phyloP scores from a whole-genome alignment of 257 asterid species.

The Eucommia ulmoides region DNA sequence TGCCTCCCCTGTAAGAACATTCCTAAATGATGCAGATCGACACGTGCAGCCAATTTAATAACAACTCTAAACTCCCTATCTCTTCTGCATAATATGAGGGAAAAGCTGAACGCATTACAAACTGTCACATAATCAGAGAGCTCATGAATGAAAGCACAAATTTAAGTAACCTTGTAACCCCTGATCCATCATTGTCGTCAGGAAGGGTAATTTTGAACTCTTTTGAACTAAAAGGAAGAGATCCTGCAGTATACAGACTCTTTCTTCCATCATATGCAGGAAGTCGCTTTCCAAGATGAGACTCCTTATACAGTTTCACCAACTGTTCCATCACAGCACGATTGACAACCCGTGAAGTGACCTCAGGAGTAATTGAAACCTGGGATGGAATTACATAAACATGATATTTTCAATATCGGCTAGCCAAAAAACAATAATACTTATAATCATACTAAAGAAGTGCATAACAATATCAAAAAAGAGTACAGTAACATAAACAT shows the following conservation, averaged over 20 bases:
- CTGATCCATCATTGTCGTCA: slow-evolving; percentile 78
- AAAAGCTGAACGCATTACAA: background rate
- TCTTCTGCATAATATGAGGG: slow-evolving; percentile 34
- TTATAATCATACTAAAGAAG: background rate
- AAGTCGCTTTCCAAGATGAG: slow-evolving; percentile 77
- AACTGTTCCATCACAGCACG: slow-evolving; percentile 86
- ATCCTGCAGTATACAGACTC: slow-evolving; percentile 91
- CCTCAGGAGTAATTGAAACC: slow-evolving; percentile 84
- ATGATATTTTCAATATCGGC: too few relatives aligned
- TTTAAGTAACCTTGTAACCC: slow-evolving; percentile 33
- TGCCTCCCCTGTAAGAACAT: slow-evolving; percentile 85
- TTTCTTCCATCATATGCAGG: slow-evolving; percentile 97
- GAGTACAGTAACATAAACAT: background rate
- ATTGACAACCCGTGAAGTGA: slow-evolving; percentile 68
- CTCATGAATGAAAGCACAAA: background rate
- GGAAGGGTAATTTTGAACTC: slow-evolving; percentile 57
- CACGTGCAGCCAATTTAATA: slow-evolving; percentile 84
- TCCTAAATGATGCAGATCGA: slow-evolving; percentile 83
- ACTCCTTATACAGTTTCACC: slow-evolving; percentile 50
- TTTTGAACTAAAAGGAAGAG: slow-evolving; percentile 63
- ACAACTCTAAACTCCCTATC: slow-evolving; percentile 75
- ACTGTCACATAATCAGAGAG: background rate
- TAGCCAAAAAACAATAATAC: background rate
- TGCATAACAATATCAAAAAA: background rate
- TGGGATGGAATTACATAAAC: slow-evolving; percentile 17